These are phyloP conservation scores for Kurtzmaniella fragi DNA, from an alignment of 805 yeast genomes.

Conservation along the genomic window DNA sequence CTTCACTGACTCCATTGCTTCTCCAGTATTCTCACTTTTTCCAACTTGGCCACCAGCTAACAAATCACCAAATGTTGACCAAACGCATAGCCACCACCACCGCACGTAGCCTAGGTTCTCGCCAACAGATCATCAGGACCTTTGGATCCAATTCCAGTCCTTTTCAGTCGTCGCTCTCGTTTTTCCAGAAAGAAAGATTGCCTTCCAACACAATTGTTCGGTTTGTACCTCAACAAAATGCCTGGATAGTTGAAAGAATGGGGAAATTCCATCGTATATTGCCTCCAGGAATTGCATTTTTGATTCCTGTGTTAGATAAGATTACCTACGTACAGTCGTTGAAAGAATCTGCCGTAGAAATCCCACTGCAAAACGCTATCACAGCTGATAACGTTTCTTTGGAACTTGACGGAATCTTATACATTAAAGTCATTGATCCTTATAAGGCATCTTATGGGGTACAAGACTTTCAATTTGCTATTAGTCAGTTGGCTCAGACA, in stretches of 20 bases:
- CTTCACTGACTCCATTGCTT: not conserved
- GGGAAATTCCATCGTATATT: constrained; percentile 67
- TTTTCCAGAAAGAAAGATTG: constrained; percentile 55
- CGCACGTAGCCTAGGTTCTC: not conserved
- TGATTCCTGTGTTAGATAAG: constrained; percentile 68
- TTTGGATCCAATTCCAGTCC: constrained; percentile 2
- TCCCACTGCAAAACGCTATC: constrained; percentile 79
- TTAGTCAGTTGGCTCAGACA: constrained; percentile 82
- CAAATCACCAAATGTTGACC: no score
- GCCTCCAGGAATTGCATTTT: constrained; percentile 71
- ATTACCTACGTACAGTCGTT: constrained; percentile 78
- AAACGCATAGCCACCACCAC: not conserved
- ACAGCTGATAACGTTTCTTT: constrained; percentile 82
- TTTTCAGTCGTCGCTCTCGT: constrained; percentile 31
- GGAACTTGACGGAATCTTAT: constrained; percentile 80
- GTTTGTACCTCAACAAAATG: constrained; percentile 87
- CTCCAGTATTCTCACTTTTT: not conserved
- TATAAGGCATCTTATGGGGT: constrained; percentile 85
- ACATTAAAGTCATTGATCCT: constrained; percentile 72
- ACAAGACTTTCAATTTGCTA: constrained; percentile 82
- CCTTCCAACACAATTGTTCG: constrained; percentile 74
- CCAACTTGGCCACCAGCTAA: no score
- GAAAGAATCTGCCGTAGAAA: constrained; percentile 81
- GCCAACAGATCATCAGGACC: not conserved
- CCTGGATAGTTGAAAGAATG: constrained; percentile 90